phyloP scores from a whole-genome alignment of 2,329 filamentous ascomycete genomes.

The Periconia sp. region DNA sequence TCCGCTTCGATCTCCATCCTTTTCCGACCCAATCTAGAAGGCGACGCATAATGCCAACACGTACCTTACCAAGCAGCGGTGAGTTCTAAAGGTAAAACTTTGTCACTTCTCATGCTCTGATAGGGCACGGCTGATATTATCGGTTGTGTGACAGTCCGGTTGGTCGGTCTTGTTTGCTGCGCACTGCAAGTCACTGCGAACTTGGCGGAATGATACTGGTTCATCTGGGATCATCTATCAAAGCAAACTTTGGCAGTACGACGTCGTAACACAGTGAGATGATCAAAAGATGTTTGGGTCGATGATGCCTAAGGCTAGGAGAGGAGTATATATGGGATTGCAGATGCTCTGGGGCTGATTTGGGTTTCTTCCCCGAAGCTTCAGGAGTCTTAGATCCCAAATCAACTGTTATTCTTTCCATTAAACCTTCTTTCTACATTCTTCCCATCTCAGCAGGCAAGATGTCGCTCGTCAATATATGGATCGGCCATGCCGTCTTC shows the following conservation, averaged over 20 bases:
- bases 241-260: constrained; percentile 4
- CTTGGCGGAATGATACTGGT: neutral
- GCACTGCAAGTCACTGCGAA: neutral
- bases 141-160: neutral
- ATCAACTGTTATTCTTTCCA: too few relatives aligned
- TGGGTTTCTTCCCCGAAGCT: neutral
- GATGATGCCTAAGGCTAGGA: neutral
- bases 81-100: too few relatives aligned
- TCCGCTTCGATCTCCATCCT: too few relatives aligned
- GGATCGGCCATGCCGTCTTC: too few relatives aligned
- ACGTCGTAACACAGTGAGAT: constrained; percentile 1
- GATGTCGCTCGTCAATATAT: too few relatives aligned
- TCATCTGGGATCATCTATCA: neutral
- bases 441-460: too few relatives aligned
- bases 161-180: constrained; percentile 1
- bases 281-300: constrained; percentile 6
- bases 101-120: too few relatives aligned
- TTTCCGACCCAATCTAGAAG: too few relatives aligned
- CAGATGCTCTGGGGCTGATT: neutral
- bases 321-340: constrained; percentile 2
- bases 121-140: neutral
- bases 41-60: too few relatives aligned
- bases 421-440: too few relatives aligned
- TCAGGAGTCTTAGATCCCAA: too few relatives aligned
- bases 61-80: too few relatives aligned